A percentile compares a stretch with the other conserved stretches of the same genome.
Evolutionary conservation across 2,329 filamentous ascomycete genomes (phyloP).

Genomic region (Knufia petricola): DNA sequence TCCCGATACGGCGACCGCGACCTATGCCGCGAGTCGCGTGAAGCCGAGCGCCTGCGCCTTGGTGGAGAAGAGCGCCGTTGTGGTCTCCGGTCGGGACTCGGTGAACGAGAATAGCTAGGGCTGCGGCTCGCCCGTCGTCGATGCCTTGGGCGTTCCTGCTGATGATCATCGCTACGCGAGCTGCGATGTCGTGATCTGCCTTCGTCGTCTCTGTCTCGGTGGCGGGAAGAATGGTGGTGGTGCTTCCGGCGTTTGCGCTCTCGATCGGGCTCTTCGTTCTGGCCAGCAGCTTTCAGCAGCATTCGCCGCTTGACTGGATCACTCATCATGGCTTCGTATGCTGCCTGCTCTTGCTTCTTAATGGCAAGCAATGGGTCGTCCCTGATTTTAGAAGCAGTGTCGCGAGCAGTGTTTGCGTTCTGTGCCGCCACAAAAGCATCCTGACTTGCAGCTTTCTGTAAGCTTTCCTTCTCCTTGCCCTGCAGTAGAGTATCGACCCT

Average conservation of each 20-base stretch:
- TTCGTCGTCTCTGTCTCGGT: conserved; percentile 12
- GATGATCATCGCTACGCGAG: conserved; percentile 8
- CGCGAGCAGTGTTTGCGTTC: conserved; percentile 63
- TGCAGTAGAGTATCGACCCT: conserved; percentile 81
- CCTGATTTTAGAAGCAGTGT: conserved; percentile 76
- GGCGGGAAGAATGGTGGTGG: conserved; percentile 25
- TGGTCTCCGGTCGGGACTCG: conserved; percentile 20
- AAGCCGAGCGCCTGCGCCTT: conserved; percentile 11
- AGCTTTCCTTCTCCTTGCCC: conserved; percentile 66
- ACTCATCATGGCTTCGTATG: conserved; percentile 52
- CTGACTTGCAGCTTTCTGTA: conserved; percentile 63
- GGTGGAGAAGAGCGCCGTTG: conserved; percentile 10
- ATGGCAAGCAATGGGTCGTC: conserved; percentile 89
- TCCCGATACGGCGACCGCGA: conserved; percentile 12
- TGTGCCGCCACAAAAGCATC: conserved; percentile 56
- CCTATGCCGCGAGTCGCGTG: conserved; percentile 7
- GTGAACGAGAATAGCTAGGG: conserved; percentile 29
- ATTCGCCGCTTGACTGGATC: conserved; percentile 31
- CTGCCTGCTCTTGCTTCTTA: conserved; percentile 79
- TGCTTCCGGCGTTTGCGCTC: conserved; percentile 41
- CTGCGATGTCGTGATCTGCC: conserved; percentile 13
- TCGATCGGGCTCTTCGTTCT: conserved; percentile 26
- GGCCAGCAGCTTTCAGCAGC: conserved; percentile 47
- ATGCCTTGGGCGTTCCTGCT: conserved; percentile 20
- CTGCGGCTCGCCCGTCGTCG: conserved; percentile 35